These are phyloP conservation scores for Paecilomyces dactylethromorphus DNA, from an alignment of 2,329 filamentous ascomycete species.

Conservation along the genomic window DNA sequence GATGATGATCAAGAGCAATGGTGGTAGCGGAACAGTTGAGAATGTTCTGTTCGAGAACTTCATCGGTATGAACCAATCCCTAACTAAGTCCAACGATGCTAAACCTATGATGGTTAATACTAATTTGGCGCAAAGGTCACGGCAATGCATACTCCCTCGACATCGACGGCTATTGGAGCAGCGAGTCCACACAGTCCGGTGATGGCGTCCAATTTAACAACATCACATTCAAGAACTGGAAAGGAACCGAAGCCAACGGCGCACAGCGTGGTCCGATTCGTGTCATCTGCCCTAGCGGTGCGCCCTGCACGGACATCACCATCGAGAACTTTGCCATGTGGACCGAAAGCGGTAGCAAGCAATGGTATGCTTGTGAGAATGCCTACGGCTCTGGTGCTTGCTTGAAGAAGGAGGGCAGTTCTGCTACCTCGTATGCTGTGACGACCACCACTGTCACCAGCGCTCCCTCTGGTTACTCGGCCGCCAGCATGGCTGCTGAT, in stretches of 20 bases:
- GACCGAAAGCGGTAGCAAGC: constrained; percentile 23
- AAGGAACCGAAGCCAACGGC: constrained; percentile 46
- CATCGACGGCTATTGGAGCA: constrained; percentile 49
- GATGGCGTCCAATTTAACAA: constrained; percentile 48
- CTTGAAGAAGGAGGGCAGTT: constrained; percentile 24
- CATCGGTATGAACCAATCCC: constrained; percentile 25
- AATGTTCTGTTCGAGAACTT: constrained; percentile 52
- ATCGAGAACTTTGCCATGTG: constrained; percentile 48
- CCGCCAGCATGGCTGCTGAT: constrained; percentile 19
- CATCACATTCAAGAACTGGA: constrained; percentile 52
- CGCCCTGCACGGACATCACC: constrained; percentile 48
- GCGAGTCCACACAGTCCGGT: constrained; percentile 36
- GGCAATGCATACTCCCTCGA: constrained; percentile 53
- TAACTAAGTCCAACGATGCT: too few relatives aligned
- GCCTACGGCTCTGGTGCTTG: constrained; percentile 46
- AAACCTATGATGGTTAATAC: neutral
- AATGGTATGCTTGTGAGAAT: constrained; percentile 42
- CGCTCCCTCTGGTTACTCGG: constrained; percentile 20
- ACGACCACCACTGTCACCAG: constrained; percentile 16
- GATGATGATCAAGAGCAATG: constrained; percentile 58
- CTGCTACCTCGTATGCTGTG: constrained; percentile 10
- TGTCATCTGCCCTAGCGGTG: constrained; percentile 43
- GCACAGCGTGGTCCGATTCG: constrained; percentile 47
- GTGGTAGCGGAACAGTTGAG: constrained; percentile 48
- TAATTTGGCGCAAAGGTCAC: constrained; percentile 38